Conservation (phyloP, 2,329 filamentous ascomycete species). For the Diaporthe sp. region DNA sequence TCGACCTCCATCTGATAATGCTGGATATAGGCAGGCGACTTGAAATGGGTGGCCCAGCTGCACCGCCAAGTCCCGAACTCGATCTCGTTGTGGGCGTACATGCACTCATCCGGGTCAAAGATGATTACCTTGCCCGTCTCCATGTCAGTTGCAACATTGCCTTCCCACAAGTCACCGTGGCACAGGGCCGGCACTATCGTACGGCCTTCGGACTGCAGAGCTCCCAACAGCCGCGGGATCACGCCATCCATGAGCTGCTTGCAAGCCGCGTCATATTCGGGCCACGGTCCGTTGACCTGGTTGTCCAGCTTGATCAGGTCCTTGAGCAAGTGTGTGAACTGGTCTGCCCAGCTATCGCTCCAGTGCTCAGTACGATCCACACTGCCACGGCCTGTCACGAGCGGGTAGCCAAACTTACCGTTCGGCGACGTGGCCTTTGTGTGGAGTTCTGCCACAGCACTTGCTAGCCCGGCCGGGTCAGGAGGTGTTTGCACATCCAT, state of each 20-base stretch:
- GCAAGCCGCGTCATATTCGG: slow-evolving; percentile 13
- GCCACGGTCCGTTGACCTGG: slow-evolving; percentile 6
- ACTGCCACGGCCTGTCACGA: neutral
- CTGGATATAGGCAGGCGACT: neutral
- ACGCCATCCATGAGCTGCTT: neutral
- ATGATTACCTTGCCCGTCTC: slow-evolving; percentile 2
- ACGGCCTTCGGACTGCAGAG: slow-evolving; percentile 5
- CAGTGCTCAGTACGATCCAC: neutral
- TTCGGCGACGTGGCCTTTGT: neutral
- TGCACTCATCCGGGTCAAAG: slow-evolving; percentile 22
- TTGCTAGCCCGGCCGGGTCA: slow-evolving; percentile 3
- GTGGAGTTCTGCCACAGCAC: slow-evolving; percentile 21
- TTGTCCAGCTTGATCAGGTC: slow-evolving; percentile 18
- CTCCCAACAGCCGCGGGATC: slow-evolving; percentile 11
- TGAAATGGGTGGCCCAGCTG: slow-evolving; percentile 32
- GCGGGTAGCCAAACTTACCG: slow-evolving; percentile 8
- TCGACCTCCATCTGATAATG: slow-evolving; percentile 1
- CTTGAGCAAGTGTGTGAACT: neutral
- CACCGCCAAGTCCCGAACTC: slow-evolving; percentile 22
- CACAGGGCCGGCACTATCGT: neutral
- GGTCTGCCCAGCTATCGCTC: slow-evolving; percentile 5
- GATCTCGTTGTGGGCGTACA: slow-evolving; percentile 27
- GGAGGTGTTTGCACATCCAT: slow-evolving; percentile 1
- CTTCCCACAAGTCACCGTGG: slow-evolving; percentile 27
- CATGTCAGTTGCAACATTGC: slow-evolving; percentile 21